These are phyloP conservation scores for Canavalia ensiformis DNA, from an alignment of 306 rosid species.

Conservation along the genomic window DNA sequence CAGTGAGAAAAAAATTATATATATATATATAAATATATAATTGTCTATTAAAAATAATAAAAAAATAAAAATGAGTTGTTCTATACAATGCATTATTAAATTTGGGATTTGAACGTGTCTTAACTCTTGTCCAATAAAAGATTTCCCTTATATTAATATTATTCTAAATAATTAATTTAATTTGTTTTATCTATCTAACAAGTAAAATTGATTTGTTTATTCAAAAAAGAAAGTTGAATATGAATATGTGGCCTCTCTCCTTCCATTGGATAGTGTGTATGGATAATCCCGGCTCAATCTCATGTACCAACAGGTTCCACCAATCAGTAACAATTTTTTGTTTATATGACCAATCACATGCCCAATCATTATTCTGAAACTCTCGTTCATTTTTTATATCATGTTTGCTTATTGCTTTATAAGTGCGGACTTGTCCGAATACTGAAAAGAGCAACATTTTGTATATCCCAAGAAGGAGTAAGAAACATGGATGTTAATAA, in stretches of 20 bases:
- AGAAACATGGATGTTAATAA: too few relatives aligned
- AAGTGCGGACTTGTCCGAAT: too few relatives aligned
- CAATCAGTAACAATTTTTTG: constrained; percentile 14
- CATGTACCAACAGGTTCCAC: background rate
- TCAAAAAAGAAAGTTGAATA: constrained; percentile 8
- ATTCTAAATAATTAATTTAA: background rate
- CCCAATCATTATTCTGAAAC: constrained; percentile 47
- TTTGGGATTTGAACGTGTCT: background rate
- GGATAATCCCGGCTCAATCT: background rate
- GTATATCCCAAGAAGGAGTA: too few relatives aligned
- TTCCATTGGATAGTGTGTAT: constrained; percentile 19
- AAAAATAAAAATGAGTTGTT: background rate
- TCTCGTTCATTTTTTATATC: constrained; percentile 5
- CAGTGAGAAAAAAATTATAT: background rate
- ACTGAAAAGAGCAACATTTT: too few relatives aligned
- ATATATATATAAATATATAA: background rate
- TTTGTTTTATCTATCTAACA: background rate
- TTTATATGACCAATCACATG: constrained; percentile 3
- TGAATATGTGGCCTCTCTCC: background rate
- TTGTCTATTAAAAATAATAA: background rate
- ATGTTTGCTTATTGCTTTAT: background rate
- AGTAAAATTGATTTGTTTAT: background rate
- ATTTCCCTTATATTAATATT: background rate
- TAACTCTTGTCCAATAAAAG: constrained; percentile 30
- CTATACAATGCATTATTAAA: background rate